Evolutionary conservation across 495 filamentous ascomycete species (phyloP).

Genomic region (Neurospora intermedia): DNA sequence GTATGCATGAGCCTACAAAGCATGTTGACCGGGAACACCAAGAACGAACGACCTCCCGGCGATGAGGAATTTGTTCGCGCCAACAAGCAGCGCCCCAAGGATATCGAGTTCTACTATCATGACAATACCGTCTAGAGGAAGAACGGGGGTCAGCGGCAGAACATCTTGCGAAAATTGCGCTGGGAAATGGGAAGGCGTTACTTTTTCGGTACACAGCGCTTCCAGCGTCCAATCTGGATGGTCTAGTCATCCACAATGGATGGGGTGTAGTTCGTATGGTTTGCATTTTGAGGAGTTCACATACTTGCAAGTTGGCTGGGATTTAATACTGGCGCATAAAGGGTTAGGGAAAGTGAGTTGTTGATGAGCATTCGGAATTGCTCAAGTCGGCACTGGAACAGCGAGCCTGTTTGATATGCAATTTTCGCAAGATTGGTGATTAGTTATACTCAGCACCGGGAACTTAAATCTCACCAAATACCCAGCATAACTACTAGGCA

Average conservation of each 20-base stretch:
- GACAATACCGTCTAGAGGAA: constrained; percentile 62
- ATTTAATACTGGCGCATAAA: neutral
- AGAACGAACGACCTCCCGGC: constrained; percentile 76
- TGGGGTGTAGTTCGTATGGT: neutral
- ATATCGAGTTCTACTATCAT: constrained; percentile 83
- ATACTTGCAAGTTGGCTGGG: neutral
- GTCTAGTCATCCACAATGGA: neutral
- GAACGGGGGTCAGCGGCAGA: too few relatives aligned
- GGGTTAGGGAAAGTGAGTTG: neutral
- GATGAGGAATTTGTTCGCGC: constrained; percentile 75
- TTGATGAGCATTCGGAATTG: neutral
- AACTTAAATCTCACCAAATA: neutral
- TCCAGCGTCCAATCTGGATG: neutral
- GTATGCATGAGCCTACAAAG: constrained; percentile 97
- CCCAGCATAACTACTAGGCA: neutral
- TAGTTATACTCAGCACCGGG: neutral
- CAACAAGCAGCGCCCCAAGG: constrained; percentile 65
- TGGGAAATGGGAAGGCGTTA: neutral
- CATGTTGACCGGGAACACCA: constrained; percentile 91
- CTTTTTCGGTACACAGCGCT: neutral
- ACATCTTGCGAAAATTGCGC: neutral
- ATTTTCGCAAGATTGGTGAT: neutral
- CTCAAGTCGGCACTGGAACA: neutral
- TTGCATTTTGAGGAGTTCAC: neutral
- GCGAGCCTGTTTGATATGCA: neutral